Conservation (phyloP, 176 grass and related monocot genomes). For the Olyra latifolia region DNA sequence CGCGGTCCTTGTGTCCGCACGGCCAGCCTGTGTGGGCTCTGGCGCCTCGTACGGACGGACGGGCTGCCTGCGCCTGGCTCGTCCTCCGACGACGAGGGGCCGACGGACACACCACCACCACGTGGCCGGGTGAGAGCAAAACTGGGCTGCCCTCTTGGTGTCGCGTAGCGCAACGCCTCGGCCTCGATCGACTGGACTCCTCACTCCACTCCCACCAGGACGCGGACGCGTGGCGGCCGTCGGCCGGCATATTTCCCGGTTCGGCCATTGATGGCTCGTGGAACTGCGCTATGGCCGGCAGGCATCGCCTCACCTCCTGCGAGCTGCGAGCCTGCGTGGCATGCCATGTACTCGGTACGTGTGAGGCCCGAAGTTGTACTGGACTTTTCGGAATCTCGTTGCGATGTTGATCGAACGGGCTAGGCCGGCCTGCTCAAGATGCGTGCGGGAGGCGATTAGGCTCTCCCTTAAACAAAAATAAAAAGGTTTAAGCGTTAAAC, state of each 20-base stretch:
- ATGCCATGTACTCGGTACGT: too few relatives aligned
- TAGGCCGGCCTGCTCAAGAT: not conserved
- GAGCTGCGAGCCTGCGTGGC: not conserved
- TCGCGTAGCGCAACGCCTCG: not conserved
- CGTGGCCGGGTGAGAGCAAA: not conserved
- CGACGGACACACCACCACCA: not conserved
- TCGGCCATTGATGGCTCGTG: not conserved
- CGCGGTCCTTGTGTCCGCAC: too few relatives aligned
- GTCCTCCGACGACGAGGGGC: not conserved
- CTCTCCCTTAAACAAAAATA: too few relatives aligned
- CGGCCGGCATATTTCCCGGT: not conserved
- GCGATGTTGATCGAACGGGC: too few relatives aligned
- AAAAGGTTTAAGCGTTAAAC: too few relatives aligned
- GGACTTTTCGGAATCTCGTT: not conserved
- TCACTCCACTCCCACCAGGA: not conserved
- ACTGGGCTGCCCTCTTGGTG: not conserved
- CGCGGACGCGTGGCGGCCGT: not conserved
- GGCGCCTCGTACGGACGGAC: constrained; percentile 31
- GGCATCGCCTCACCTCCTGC: too few relatives aligned
- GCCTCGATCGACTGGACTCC: too few relatives aligned
- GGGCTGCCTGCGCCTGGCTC: too few relatives aligned
- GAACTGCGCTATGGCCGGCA: not conserved
- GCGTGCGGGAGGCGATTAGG: not conserved
- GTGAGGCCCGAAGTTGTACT: not conserved
- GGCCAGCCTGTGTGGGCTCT: constrained; percentile 19